Base-by-base conservation (phyloP, 2,329 filamentous ascomycete genomes). In the Ophiocordyceps camponoti-floridani region DNA sequence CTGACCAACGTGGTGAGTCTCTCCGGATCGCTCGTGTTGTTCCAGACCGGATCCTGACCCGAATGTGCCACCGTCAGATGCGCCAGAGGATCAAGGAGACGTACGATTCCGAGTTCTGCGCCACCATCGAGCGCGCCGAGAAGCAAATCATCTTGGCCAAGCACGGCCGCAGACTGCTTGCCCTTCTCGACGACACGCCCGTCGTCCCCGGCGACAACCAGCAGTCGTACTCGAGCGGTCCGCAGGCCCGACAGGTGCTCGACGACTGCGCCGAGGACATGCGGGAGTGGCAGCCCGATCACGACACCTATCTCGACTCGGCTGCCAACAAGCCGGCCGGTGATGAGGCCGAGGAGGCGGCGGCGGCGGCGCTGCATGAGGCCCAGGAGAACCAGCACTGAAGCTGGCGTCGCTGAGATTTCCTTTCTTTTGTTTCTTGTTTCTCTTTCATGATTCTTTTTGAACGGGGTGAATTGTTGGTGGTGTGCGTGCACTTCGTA, bases 81-180 rank as follows among this genome's bases (percentile, higher is more conserved):
- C 84, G 91, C 47, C 84, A 91, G 63, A 96, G 95, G 66, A 73
- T 98, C 65, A 95, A 94, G 66, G 85, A 95, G 63, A 85, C 91
- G 23, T 96, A 89, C 58, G 84, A 88, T 52, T 63, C 84, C 48
- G 87, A 96, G 60, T 84, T 94, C 51, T 77, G 83, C 14, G 87
- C 88, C 47, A 84, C 87, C 18, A 94, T 98, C 54, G 91, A 98
- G 69, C 83, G 89, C 30, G 87, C 87, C 23, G 91, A 96, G 69
- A 96, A 96, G 68, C 91, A 98, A 61, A 84, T 89, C 54, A 84
- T 98, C 48, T 75, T 98, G 14, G 89, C 91, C 46, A 84, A 84
- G 55, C 88, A 96, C 59, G 89, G 87, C 18, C 82, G 86, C 45
- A 79, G 86, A 40, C 74, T 98, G 33, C 62, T 98, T 46, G 79